Conservation (phyloP, 257 asterid genomes). For the Haberlea rhodopensis region DNA sequence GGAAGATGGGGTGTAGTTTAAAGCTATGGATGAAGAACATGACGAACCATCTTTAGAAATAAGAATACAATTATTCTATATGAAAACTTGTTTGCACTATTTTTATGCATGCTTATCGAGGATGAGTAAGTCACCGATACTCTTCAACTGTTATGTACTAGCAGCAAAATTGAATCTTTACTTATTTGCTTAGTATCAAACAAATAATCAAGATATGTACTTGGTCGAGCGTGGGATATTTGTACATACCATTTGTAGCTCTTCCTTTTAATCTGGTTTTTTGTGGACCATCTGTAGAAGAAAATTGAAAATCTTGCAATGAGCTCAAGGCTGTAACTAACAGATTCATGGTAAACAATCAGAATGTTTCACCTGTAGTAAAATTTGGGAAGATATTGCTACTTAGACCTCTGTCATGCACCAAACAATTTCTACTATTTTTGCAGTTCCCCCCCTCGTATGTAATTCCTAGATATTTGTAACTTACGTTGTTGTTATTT, state of each 20-base stretch:
- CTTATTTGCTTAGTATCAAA: not conserved
- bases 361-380: too few relatives aligned
- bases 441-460: slow-evolving; percentile 1
- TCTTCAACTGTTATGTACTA: not conserved
- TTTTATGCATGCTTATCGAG: not conserved
- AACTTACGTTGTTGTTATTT: slow-evolving; percentile 28
- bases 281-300: not conserved
- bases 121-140: not conserved
- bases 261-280: not conserved
- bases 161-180: not conserved
- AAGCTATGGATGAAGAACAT: not conserved
- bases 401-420: not conserved
- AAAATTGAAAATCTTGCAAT: too few relatives aligned
- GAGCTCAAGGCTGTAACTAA: not conserved
- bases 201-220: not conserved
- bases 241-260: not conserved
- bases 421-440: not conserved
- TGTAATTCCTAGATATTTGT: slow-evolving; percentile 17
- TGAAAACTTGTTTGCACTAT: not conserved
- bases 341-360: too few relatives aligned
- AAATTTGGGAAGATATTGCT: not conserved
- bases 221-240: not conserved
- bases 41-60: not conserved
- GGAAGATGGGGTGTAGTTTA: not conserved
- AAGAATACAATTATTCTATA: too few relatives aligned